Conservation (phyloP, 1,139 yeast genomes). For the Taphrina confusa region DNA sequence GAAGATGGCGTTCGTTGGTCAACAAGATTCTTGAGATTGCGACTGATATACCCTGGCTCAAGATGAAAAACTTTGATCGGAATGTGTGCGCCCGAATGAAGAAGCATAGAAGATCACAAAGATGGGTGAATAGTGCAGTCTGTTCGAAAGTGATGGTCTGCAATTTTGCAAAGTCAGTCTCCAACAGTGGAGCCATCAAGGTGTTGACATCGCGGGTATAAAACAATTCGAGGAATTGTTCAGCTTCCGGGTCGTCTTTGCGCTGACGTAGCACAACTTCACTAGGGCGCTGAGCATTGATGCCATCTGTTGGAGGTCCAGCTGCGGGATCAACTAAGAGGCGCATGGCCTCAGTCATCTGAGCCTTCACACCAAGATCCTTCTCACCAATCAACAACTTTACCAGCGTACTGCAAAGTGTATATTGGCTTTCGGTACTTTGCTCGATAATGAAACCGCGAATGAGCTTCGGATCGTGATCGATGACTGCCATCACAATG, state of each 20-base stretch:
- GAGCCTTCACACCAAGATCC: slow-evolving; percentile 73
- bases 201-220: slow-evolving; percentile 63
- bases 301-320: slow-evolving; percentile 39
- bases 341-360: slow-evolving; percentile 79
- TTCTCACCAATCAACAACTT: slow-evolving; percentile 63
- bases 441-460: slow-evolving; percentile 40
- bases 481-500: slow-evolving; percentile 74
- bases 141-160: slow-evolving; percentile 17
- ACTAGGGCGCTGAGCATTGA: slow-evolving; percentile 24
- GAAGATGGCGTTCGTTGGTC: slow-evolving; percentile 40
- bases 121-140: slow-evolving; percentile 36
- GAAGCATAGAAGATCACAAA: slow-evolving; percentile 42
- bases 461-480: slow-evolving; percentile 74
- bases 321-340: slow-evolving; percentile 63
- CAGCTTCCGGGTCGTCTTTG: slow-evolving; percentile 48
- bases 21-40: slow-evolving; percentile 45
- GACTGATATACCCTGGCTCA: slow-evolving; percentile 39
- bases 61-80: slow-evolving; percentile 38
- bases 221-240: slow-evolving; percentile 61
- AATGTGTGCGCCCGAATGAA: slow-evolving; percentile 41
- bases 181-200: slow-evolving; percentile 57
- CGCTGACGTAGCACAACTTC: slow-evolving; percentile 39
- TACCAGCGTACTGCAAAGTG: slow-evolving; percentile 59
- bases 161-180: slow-evolving; percentile 41
- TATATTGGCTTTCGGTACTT: slow-evolving; percentile 9